A percentile compares a stretch with the other conserved stretches of the same genome.
phyloP scores from a whole-genome alignment of 371 early-diverging fungal genomes.

The Funneliformis caledonium region DNA sequence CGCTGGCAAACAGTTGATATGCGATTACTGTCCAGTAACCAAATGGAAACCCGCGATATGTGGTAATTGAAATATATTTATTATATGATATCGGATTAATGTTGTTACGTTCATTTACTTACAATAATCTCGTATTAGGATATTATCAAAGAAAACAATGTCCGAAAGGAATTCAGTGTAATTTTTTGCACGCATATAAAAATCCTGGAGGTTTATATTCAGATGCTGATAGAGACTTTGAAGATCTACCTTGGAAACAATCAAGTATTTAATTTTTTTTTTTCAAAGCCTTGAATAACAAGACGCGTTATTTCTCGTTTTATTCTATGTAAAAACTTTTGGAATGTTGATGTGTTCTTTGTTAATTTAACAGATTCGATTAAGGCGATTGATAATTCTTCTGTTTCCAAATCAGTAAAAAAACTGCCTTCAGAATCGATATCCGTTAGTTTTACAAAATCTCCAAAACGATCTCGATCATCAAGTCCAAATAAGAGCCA shows the following conservation, averaged over 20 bases:
- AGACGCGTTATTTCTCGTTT: neutral
- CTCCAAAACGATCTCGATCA: neutral
- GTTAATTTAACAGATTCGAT: neutral
- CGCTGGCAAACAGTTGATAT: slow-evolving; percentile 45
- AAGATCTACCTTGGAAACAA: neutral
- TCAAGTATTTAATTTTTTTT: slow-evolving; percentile 3
- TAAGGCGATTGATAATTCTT: neutral
- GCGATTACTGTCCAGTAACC: slow-evolving; percentile 46
- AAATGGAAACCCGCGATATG: slow-evolving; percentile 51
- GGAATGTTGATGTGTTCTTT: neutral
- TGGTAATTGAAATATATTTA: slow-evolving; percentile 39
- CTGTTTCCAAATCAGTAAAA: neutral
- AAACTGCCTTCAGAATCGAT: neutral
- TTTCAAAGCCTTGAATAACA: neutral
- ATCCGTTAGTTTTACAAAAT: neutral
- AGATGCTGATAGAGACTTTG: slow-evolving; percentile 26
- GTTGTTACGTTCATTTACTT: neutral
- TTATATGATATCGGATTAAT: neutral
- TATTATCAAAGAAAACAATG: slow-evolving; percentile 34
- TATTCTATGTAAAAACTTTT: neutral
- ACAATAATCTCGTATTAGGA: slow-evolving; percentile 1
- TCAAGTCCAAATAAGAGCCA: neutral
- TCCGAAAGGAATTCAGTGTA: slow-evolving; percentile 38
- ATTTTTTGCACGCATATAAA: slow-evolving; percentile 39
- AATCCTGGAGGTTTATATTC: slow-evolving; percentile 37